phyloP scores from a whole-genome alignment of 495 filamentous ascomycete genomes.

The Podospora conica region DNA sequence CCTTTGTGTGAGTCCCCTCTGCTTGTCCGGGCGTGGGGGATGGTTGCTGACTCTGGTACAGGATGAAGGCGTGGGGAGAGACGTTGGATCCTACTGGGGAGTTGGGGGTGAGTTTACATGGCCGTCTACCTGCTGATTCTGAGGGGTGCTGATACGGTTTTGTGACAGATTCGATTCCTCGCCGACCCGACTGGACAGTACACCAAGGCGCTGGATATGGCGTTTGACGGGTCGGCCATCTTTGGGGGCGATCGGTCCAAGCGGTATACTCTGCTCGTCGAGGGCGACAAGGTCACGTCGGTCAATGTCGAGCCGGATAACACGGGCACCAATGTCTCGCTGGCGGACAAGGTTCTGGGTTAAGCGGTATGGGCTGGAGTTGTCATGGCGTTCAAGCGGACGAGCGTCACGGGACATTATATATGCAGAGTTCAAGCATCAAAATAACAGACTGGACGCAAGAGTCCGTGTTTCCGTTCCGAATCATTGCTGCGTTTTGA shows the following conservation, averaged over 20 bases:
- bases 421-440: background rate
- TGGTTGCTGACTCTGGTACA: slow-evolving; percentile 24
- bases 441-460: background rate
- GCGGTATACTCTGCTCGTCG: slow-evolving; percentile 76
- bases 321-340: slow-evolving; percentile 58
- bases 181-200: slow-evolving; percentile 80
- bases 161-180: slow-evolving; percentile 67
- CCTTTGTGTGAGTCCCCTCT: slow-evolving; percentile 69
- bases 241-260: slow-evolving; percentile 83
- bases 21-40: background rate
- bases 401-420: too few species aligned
- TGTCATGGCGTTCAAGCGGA: background rate
- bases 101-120: slow-evolving; percentile 68
- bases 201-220: slow-evolving; percentile 77
- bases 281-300: slow-evolving; percentile 71
- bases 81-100: slow-evolving; percentile 63
- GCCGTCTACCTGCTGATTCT: background rate
- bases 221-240: slow-evolving; percentile 74
- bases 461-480: background rate
- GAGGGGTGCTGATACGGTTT: background rate
- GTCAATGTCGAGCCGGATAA: slow-evolving; percentile 87
- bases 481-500: background rate
- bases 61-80: slow-evolving; percentile 81
- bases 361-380: slow-evolving; percentile 26
- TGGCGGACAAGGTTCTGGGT: slow-evolving; percentile 67